phyloP scores from a whole-genome alignment of 495 filamentous ascomycete genomes.

The Hypomontagnella monticulosa region DNA sequence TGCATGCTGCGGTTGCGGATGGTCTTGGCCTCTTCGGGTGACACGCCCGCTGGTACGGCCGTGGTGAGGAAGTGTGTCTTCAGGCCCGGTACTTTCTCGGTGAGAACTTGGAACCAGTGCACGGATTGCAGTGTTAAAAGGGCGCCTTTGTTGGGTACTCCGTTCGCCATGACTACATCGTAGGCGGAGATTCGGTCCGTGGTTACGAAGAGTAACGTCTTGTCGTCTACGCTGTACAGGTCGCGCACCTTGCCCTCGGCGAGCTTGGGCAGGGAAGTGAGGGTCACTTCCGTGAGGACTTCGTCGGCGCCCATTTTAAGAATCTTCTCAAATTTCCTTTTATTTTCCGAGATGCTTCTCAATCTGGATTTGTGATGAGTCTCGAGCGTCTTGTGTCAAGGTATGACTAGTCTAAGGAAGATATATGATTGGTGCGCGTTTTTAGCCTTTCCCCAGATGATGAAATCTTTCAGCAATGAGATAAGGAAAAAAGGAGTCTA shows the following conservation, averaged over 20 bases:
- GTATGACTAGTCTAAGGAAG: conserved; percentile 2
- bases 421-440: conserved; percentile 24
- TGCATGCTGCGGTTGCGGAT: conserved; percentile 81
- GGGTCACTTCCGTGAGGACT: conserved; percentile 14
- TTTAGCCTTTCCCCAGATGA: conserved; percentile 5
- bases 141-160: conserved; percentile 83
- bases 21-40: conserved; percentile 54
- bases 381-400: not conserved
- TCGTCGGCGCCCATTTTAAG: conserved; percentile 17
- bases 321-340: not conserved
- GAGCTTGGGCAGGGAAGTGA: conserved; percentile 28
- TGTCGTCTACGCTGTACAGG: conserved; percentile 77
- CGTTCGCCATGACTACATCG: conserved; percentile 92
- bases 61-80: conserved; percentile 81
- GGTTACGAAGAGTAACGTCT: conserved; percentile 86
- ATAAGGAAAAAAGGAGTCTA: too few species aligned
- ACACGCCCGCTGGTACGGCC: conserved; percentile 65
- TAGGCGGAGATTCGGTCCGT: conserved; percentile 94
- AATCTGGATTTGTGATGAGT: not conserved
- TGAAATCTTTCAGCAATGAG: too few species aligned
- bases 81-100: conserved; percentile 69
- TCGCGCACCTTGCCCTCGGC: conserved; percentile 78
- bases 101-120: conserved; percentile 85
- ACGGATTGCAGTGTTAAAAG: conserved; percentile 85
- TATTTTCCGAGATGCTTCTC: not conserved